Percentiles rank a stretch among this genome's conserved stretches.
phyloP scores from a whole-genome alignment of 2,329 filamentous ascomycete genomes.

The Monosporascus sp. region DNA sequence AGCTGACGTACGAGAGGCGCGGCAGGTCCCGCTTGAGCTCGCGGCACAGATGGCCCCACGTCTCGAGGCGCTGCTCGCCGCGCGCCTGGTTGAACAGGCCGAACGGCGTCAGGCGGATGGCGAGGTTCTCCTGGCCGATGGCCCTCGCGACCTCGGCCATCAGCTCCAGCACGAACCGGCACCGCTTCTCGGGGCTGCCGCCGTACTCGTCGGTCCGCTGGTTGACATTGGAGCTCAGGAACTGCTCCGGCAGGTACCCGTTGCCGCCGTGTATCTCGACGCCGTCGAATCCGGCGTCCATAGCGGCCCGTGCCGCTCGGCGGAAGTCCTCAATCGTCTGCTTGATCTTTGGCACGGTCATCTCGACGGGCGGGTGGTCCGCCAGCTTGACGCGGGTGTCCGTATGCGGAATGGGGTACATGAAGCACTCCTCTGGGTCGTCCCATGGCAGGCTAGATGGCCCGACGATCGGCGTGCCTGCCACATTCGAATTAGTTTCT shows the following conservation, averaged over 20 bases:
- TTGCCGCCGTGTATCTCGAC: slow-evolving; percentile 31
- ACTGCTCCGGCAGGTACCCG: slow-evolving; percentile 17
- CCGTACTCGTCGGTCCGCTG: slow-evolving; percentile 26
- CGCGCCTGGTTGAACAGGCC: slow-evolving; percentile 41
- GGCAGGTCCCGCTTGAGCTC: slow-evolving; percentile 29
- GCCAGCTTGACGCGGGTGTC: slow-evolving; percentile 6
- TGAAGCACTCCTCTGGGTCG: not conserved
- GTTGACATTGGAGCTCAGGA: slow-evolving; percentile 21
- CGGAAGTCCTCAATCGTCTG: slow-evolving; percentile 21
- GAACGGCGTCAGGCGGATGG: slow-evolving; percentile 31
- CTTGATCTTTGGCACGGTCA: slow-evolving; percentile 28
- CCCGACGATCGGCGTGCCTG: not conserved
- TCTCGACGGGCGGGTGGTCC: slow-evolving; percentile 32
- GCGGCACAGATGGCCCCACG: slow-evolving; percentile 40
- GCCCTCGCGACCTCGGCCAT: slow-evolving; percentile 22
- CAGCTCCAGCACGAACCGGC: slow-evolving; percentile 26
- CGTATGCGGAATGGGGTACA: slow-evolving; percentile 2
- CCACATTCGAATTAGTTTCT: not conserved
- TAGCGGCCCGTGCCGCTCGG: slow-evolving; percentile 15
- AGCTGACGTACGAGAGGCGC: slow-evolving; percentile 39
- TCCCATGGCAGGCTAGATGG: not conserved
- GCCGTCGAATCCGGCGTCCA: slow-evolving; percentile 44
- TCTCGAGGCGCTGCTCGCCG: slow-evolving; percentile 40
- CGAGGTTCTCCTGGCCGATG: slow-evolving; percentile 23
- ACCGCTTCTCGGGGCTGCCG: slow-evolving; percentile 24